Evolutionary conservation across 148 eudicot species (phyloP).

Genomic region (Silene conica): DNA sequence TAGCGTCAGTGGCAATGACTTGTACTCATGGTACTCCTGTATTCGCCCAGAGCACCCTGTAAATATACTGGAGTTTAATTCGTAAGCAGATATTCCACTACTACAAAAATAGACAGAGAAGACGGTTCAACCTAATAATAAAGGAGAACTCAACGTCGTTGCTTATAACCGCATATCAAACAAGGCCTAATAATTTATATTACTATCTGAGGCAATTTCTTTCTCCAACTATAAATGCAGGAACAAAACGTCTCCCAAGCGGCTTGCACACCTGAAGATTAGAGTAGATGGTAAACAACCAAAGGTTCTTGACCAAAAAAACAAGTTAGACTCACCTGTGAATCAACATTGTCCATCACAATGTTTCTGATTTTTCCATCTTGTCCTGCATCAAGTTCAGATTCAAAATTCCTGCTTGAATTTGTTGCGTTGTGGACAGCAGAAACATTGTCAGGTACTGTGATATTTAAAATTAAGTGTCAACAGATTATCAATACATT

Average conservation of each 20-base stretch:
- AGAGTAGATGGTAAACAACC: background rate
- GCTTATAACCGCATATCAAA: background rate
- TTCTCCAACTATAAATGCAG: background rate
- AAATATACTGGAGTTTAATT: too few relatives aligned
- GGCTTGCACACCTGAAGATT: background rate
- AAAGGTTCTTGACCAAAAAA: slow-evolving; percentile 3
- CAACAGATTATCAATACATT: slow-evolving; percentile 34
- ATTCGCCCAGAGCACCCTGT: too few relatives aligned
- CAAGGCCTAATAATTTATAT: background rate
- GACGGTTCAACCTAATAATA: slow-evolving; percentile 3
- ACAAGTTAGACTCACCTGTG: slow-evolving; percentile 25
- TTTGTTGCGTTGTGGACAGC: slow-evolving; percentile 72
- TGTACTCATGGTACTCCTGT: too few relatives aligned
- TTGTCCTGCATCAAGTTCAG: slow-evolving; percentile 62
- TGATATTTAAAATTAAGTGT: background rate
- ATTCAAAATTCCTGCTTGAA: slow-evolving; percentile 64
- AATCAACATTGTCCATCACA: slow-evolving; percentile 58
- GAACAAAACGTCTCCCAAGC: background rate
- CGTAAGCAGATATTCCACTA: too few relatives aligned
- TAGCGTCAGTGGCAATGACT: too few relatives aligned
- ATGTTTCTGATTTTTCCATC: slow-evolving; percentile 82
- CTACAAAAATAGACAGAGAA: too few relatives aligned
- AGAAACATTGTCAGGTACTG: slow-evolving; percentile 68
- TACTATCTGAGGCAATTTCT: background rate
- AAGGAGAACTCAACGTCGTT: background rate